Evolutionary conservation across 2,329 filamentous ascomycete genomes (phyloP), one percentile per base, ranked within the genome.

Genomic region (Neonectria faginata): DNA sequence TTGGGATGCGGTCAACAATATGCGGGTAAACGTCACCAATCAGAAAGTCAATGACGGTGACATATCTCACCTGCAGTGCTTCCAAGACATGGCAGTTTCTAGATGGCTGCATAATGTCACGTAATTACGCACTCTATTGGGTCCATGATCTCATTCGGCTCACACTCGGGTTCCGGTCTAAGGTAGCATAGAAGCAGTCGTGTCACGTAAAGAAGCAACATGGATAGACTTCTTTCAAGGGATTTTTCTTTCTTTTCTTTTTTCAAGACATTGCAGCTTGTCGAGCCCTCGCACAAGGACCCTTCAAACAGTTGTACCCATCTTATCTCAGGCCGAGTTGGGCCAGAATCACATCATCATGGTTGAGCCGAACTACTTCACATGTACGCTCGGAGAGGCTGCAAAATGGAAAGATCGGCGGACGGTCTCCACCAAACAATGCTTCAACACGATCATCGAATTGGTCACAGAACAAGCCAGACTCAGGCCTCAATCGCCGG

Each of bases 301-400:
- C n/a, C 20, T 4, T 22, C 9, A 57, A 56, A 44, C 20, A 20
- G 12, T 6, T 53, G 16, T 5, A 6, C 33, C 33, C 31, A 12
- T 33, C 14, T 0, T 36, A 6, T 16, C 5, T 36, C 1, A 36
- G 33, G 5, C 14, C 12, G 6, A 16, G 7, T 16, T 16, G 14
- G 8, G 14, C 36, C 14, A 16, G 14, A 5, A n/a, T 11, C 18
- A 0, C n/a, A 73, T 73, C 69, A 20, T 29, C 0, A 3, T 47
- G 2, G 25, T 22, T 2, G 27, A 68, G 3, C 55, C 31, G 2
- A 88, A 85, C 62, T 89, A 89, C 74, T 90, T 90, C 70, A 84
- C 84, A 3, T 90, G 88, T 73, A 89, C 87, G 0, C 79, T 90
- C 2, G 88, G 86, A 1, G 82, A 89, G 72, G 86, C 86, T 11